Base-by-base conservation (phyloP, 1,284 basidiomycete genomes). In the Taiwanofungus camphoratus region DNA sequence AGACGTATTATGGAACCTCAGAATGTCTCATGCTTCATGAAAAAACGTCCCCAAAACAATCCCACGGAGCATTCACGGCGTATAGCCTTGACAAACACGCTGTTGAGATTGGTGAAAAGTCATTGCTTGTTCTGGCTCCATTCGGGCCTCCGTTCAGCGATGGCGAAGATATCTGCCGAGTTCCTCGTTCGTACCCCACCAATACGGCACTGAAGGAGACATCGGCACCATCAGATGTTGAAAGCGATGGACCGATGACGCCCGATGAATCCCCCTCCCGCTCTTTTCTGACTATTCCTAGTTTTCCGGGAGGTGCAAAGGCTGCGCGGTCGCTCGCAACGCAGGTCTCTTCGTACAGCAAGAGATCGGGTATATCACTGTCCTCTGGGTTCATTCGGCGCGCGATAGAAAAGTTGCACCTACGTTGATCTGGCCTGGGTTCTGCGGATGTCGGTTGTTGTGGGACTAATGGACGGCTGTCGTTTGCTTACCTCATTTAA, bases 161-260 rank as follows among this genome's bases (percentile, higher is more conserved):
- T 12, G 23, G 20, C 40, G 22, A 11, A 13, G 22, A 22, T 12
- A 31, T 20, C 31, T 20, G 18, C 40, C 33, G 15, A 8, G n/a
- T 42, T 11, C 40, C 40, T 7, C 33, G 33, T 11, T 16, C 22
- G 22, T 19, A 20, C n/a, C 33, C 22, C 15, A 42, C 33, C 12
- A 42, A 34, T 32, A 33, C 8, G 7, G 16, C 7, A 16, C 18
- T 16, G 31, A 16, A 24, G n/a, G 11, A 12, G 19, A 29, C 26
- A 15, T 19, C 8, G 16, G 29, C 37, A 19, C 26, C 26, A 29
- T 39, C 37, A 16, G 36, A 40, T 22, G 31, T 33, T 3, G 38
- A 40, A 23, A 42, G 41, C 21, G 16, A 27, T 12, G 37, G 36
- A 15, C 37, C 26, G 20, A 27, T 20, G 41, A 42, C 37, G 21